These are phyloP conservation scores for Aspergillus nanangensis DNA, from an alignment of 495 filamentous ascomycete species.

Conservation along the genomic window DNA sequence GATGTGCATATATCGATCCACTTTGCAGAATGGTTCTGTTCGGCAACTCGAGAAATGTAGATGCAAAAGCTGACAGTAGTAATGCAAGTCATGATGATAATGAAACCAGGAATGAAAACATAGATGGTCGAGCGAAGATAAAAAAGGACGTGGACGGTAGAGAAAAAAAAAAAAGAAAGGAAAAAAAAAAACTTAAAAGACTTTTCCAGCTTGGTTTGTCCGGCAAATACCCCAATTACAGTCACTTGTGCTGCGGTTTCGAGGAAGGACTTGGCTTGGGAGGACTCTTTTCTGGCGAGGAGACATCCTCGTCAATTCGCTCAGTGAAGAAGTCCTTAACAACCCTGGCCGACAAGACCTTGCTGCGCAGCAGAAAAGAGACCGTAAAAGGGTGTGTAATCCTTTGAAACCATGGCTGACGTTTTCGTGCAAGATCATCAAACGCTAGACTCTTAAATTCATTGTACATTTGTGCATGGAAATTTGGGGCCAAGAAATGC, in stretches of 20 bases:
- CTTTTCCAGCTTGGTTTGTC: slow-evolving; percentile 39
- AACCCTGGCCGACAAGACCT: slow-evolving; percentile 42
- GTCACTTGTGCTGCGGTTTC: slow-evolving; percentile 46
- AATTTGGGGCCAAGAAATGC: slow-evolving; percentile 66
- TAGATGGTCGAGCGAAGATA: slow-evolving; percentile 9
- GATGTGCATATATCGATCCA: slow-evolving; percentile 20
- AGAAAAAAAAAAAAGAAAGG: slow-evolving; percentile 10
- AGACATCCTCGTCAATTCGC: too few species aligned
- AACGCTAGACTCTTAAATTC: slow-evolving; percentile 71
- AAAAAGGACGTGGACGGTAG: slow-evolving; percentile 12
- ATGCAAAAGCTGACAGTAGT: slow-evolving; percentile 22
- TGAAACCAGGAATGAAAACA: slow-evolving; percentile 11
- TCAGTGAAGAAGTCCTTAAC: too few species aligned
- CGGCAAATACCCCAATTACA: slow-evolving; percentile 36
- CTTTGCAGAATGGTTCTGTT: slow-evolving; percentile 12
- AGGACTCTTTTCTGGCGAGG: background rate
- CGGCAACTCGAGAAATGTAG: slow-evolving; percentile 16
- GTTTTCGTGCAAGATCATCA: slow-evolving; percentile 53
- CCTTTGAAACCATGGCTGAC: slow-evolving; percentile 48
- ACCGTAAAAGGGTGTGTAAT: slow-evolving; percentile 50
- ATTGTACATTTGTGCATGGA: slow-evolving; percentile 74
- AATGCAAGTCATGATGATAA: slow-evolving; percentile 23
- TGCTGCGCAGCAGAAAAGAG: slow-evolving; percentile 45
- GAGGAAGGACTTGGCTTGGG: slow-evolving; percentile 2
- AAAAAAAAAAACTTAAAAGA: slow-evolving; percentile 22